Evolutionary conservation across 441 rosid genomes (phyloP), one percentile per base, ranked within the genome.

Genomic region (Gossypium gossypioides): DNA sequence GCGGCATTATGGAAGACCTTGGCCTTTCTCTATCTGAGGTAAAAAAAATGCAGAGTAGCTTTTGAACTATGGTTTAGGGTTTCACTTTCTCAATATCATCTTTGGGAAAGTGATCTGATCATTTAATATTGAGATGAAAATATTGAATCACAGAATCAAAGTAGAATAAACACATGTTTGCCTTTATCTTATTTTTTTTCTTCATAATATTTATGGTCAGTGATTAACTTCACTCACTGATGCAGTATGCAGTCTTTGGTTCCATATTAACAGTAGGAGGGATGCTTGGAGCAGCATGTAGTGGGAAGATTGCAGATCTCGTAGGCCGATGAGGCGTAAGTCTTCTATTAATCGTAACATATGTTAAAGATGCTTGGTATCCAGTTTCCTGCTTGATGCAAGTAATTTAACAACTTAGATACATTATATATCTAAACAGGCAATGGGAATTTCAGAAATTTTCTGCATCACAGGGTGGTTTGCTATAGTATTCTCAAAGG

Each of bases 171-270:
- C 25, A 8, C 59, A 16, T 52, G 52, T 54, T 54, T 18, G 0
- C 18, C 51, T 12, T 44, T 44, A 3, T 44, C 4, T 12, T 44
- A 24, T 12, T 54, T 18, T 6, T 9, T 1, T 55, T 21, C 7
- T 15, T 18, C 18, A 25, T 60, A 4, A 24, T 13, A 13, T 22
- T 25, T 61, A 6, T 7, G 9, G 46, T 61, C 2, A 12, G 51
- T 63, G 3, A 44, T 16, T 16, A 44, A 5, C 32, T 67, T 68
- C 15, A 16, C 25, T 25, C 59, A 4, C 37, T 13, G 10, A 21
- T 60, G 59, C 83, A 90, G 97, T 92, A 87, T 87, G 89, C 96
- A 13, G 74, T 84, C 82, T 92, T 90, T 75, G 95, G 95, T 16
- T 92, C 98, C 4, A 85, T 85, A 57, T 24, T 90, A 60, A 89